Base-by-base conservation (phyloP, 495 filamentous ascomycete genomes). In the Staphylotrichum longicolle region DNA sequence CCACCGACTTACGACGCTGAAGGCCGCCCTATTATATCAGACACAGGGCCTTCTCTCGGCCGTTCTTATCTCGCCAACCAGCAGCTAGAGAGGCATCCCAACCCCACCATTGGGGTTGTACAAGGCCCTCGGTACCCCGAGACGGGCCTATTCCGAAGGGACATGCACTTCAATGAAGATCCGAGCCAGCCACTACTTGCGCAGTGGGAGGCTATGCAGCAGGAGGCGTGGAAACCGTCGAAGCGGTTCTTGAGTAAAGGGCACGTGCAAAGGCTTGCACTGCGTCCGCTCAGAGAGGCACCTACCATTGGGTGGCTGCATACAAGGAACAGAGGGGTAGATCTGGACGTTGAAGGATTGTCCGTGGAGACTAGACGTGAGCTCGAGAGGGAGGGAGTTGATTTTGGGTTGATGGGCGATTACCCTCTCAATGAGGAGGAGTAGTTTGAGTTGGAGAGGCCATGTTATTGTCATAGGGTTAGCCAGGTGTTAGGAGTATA, bases 111-210 rank as follows among this genome's bases (percentile, higher is more conserved):
- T 20, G 81, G 80, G 20, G 76, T 67, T 5, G 67, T 82, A 3
- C 75, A 84, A 47, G 81, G 81, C 0, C 72, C 72, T 0, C 70
- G 71, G 10, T 84, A 83, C 50, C 45, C 63, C 0, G 68, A 72
- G 10, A 76, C 74, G 1, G 65, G 67, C 7, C 65, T 78, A 3
- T 78, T 70, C 54, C 53, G 72, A 4, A 39, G 37, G n/a, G 74
- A 81, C 47, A 70, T 71, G 0, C 81, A 84, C 48, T 41, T 75
- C 1, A 55, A 75, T 6, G 63, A 65, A 5, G 71, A 81, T 47
- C 60, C 66, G 0, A 41, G 37, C 27, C 63, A 61, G 33, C 76
- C 75, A 15, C 66, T 83, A 8, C 63, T 75, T 15, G 68, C 65
- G 32, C 35, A 37, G 2, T 67, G 69, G 54, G 67, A 74, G 56